phyloP scores from a whole-genome alignment of 495 filamentous ascomycete genomes.

The Xylaria scruposa region DNA sequence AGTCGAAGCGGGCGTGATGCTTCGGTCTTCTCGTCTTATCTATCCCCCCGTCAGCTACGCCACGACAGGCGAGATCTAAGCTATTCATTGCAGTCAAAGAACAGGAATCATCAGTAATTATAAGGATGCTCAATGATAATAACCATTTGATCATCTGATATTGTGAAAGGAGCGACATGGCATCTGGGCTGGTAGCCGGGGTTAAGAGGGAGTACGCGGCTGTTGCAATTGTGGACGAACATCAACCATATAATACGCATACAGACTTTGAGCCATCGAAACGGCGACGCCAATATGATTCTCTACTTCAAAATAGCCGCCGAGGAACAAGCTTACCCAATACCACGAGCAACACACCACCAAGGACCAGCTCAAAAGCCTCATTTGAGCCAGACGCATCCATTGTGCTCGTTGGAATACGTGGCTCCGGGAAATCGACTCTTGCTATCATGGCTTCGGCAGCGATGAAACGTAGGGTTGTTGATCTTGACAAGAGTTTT shows the following conservation, averaged over 20 bases:
- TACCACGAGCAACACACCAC: constrained; percentile 27
- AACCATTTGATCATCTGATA: not conserved
- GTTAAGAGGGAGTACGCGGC: constrained; percentile 27
- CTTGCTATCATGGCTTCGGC: constrained; percentile 72
- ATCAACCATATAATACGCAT: not conserved
- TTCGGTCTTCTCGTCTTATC: not conserved
- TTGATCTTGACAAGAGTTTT: constrained; percentile 70
- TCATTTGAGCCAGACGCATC: constrained; percentile 64
- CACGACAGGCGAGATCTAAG: not conserved
- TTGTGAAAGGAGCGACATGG: not conserved
- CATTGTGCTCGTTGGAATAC: constrained; percentile 71
- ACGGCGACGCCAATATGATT: constrained; percentile 14
- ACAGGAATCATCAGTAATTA: not conserved
- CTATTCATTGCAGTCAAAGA: not conserved
- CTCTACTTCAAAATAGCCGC: not conserved
- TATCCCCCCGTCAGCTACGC: not conserved
- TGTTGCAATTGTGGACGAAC: not conserved
- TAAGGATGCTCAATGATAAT: not conserved
- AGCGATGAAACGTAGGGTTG: constrained; percentile 65
- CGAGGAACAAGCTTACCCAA: not conserved
- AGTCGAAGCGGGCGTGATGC: not conserved
- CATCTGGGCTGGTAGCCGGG: constrained; percentile 20
- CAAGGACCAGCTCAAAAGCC: not conserved
- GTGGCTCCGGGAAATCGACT: constrained; percentile 73
- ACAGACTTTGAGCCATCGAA: not conserved